These are phyloP conservation scores for Citrus glauca DNA, from an alignment of 345 rosid genomes.

Conservation along the genomic window DNA sequence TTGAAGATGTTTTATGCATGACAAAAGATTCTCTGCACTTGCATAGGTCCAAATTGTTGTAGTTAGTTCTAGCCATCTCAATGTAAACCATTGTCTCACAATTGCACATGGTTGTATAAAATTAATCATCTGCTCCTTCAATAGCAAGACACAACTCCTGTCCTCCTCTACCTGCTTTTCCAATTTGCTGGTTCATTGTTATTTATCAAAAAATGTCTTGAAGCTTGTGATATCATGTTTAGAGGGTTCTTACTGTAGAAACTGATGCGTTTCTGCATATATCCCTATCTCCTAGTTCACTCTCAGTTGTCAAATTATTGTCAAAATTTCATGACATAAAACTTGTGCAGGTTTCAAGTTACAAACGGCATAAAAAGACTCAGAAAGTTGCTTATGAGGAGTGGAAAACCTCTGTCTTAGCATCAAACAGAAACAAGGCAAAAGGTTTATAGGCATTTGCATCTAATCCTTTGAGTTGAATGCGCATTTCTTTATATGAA, in stretches of 20 bases:
- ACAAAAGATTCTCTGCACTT: not conserved
- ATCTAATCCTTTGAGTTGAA: too few species aligned
- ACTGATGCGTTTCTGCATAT: not conserved
- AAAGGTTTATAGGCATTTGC: constrained; percentile 32
- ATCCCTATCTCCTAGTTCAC: not conserved
- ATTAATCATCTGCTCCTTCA: not conserved
- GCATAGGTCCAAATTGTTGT: not conserved
- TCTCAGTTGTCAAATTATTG: not conserved
- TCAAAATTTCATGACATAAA: not conserved
- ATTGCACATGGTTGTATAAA: not conserved
- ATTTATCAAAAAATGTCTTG: not conserved
- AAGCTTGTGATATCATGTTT: not conserved
- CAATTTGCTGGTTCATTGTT: not conserved
- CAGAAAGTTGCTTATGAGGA: constrained; percentile 64
- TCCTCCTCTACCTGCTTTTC: not conserved
- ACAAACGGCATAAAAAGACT: constrained; percentile 58
- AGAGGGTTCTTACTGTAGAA: not conserved
- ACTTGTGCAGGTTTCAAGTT: constrained; percentile 52
- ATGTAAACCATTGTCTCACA: not conserved
- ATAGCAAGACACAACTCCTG: not conserved
- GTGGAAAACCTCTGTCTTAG: constrained; percentile 70
- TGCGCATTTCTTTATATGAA: not conserved
- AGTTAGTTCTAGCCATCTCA: not conserved
- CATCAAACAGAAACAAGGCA: constrained; percentile 44
- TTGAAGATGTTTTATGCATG: not conserved